Evolutionary conservation across 1,284 basidiomycete genomes (phyloP).

Genomic region (Pascua sp.): DNA sequence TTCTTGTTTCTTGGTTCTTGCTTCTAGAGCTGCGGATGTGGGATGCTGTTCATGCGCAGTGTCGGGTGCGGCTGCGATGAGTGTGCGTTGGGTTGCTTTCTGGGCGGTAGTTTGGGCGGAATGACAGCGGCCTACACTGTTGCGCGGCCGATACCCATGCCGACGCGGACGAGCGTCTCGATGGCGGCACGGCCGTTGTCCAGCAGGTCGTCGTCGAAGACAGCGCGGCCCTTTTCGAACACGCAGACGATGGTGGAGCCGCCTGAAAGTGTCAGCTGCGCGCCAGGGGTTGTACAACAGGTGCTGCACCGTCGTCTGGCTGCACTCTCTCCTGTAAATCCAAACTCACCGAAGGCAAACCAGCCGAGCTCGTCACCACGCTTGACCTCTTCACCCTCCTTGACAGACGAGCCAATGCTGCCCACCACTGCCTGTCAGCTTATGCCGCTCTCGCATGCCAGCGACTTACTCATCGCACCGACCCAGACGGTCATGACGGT

Average conservation of each 20-base stretch:
- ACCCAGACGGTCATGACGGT: conserved; percentile 84
- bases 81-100: no score
- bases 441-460: not conserved
- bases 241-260: conserved; percentile 84
- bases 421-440: conserved; percentile 63
- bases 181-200: conserved; percentile 75
- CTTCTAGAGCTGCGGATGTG: no score
- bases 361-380: conserved; percentile 89
- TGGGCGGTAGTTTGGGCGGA: no score
- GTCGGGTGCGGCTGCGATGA: no score
- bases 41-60: no score
- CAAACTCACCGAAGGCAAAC: conserved; percentile 77
- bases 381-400: conserved; percentile 71
- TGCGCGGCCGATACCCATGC: conserved; percentile 69
- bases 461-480: conserved; percentile 70
- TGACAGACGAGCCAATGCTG: conserved; percentile 77
- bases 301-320: not conserved
- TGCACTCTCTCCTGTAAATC: not conserved
- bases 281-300: not conserved
- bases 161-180: conserved; percentile 83
- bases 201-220: conserved; percentile 89
- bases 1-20: no score
- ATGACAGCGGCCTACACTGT: not conserved
- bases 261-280: conserved; percentile 52
- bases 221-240: conserved; percentile 73